Percentiles rank a stretch among this genome's conserved stretches.
Evolutionary conservation across 805 yeast genomes (phyloP).

Genomic region (Metschnikowia kofuensis): DNA sequence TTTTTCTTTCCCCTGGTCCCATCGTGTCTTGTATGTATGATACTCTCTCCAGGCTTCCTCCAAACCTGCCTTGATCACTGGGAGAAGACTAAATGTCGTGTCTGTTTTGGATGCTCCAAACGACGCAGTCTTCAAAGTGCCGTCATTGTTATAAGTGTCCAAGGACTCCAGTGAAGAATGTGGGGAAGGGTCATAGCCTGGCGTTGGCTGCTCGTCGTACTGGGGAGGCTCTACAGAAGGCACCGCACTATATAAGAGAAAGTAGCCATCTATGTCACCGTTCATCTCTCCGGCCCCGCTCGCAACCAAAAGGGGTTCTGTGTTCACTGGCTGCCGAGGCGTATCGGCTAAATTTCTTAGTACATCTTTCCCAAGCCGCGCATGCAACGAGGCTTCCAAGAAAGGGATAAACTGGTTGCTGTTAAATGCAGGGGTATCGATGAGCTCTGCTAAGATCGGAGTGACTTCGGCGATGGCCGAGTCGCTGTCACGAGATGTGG

Average conservation of each 20-base stretch:
- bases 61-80: constrained; percentile 53
- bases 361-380: constrained; percentile 56
- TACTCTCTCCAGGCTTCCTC: constrained; percentile 75
- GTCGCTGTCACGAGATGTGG: constrained; percentile 13
- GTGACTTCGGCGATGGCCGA: constrained; percentile 5
- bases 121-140: constrained; percentile 4
- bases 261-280: constrained; percentile 73
- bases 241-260: constrained; percentile 65
- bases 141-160: constrained; percentile 8
- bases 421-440: constrained; percentile 73
- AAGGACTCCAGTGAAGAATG: constrained; percentile 6
- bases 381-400: constrained; percentile 65
- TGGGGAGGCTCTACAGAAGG: constrained; percentile 63
- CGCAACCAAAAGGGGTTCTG: constrained; percentile 68
- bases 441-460: constrained; percentile 63
- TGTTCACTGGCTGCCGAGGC: constrained; percentile 58
- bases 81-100: constrained; percentile 34
- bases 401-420: constrained; percentile 71
- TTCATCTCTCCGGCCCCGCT: constrained; percentile 78
- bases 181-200: background rate
- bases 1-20: constrained; percentile 65
- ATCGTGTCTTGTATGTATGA: constrained; percentile 48
- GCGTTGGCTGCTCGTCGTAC: constrained; percentile 34
- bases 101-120: constrained; percentile 9
- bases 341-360: constrained; percentile 61